A percentile compares a stretch with the other conserved stretches of the same genome.
Conservation (phyloP, 2,329 filamentous ascomycete genomes). For the Spiromastix sp. region DNA sequence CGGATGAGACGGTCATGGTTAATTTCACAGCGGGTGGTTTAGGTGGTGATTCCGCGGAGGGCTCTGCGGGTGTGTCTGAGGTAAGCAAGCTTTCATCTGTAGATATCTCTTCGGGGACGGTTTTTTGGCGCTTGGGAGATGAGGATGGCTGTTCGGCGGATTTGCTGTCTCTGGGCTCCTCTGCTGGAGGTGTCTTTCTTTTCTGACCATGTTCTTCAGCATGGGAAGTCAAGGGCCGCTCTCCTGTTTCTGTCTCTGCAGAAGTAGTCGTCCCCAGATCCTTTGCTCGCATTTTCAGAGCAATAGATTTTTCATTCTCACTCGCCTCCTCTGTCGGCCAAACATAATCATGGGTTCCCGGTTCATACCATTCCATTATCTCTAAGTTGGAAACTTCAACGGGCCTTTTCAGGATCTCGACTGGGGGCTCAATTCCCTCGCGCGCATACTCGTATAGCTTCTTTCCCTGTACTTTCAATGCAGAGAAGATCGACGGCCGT, state of each 20-base stretch:
- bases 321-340: conserved; percentile 75
- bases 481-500: conserved; percentile 84
- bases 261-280: conserved; percentile 16
- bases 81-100: neutral
- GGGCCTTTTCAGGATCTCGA: conserved; percentile 69
- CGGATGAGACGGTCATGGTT: conserved; percentile 85
- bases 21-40: conserved; percentile 64
- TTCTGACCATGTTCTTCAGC: neutral
- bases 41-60: conserved; percentile 7
- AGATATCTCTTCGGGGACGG: neutral
- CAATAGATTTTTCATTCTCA: conserved; percentile 62
- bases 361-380: conserved; percentile 72
- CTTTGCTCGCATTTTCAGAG: conserved; percentile 52
- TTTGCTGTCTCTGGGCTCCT: conserved; percentile 1
- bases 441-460: conserved; percentile 92
- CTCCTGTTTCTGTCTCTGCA: conserved; percentile 8
- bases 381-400: conserved; percentile 71
- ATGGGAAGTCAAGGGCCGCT: conserved; percentile 18
- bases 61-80: conserved; percentile 3
- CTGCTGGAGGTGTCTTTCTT: neutral
- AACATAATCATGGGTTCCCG: conserved; percentile 65
- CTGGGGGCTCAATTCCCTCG: conserved; percentile 74
- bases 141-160: neutral
- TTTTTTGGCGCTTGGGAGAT: conserved; percentile 5
- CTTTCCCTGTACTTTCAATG: conserved; percentile 87